Conservation (phyloP, 306 rosid species). For the Psophocarpus tetragonolobus region DNA sequence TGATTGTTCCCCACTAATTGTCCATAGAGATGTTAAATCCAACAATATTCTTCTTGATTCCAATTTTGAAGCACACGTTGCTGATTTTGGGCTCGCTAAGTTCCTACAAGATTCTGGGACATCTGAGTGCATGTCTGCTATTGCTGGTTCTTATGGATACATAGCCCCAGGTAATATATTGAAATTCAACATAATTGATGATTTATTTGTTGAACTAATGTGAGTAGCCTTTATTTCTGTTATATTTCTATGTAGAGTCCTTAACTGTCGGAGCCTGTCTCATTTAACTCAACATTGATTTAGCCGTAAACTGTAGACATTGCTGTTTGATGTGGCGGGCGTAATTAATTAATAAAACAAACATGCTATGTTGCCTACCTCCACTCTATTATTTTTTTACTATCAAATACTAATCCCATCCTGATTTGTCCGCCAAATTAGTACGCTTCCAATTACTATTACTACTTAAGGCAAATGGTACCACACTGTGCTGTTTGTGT, state of each 20-base stretch:
- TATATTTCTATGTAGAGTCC: conserved; percentile 11
- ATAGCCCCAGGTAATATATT: conserved; percentile 78
- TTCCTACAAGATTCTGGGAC: conserved; percentile 76
- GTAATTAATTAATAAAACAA: conserved; percentile 27
- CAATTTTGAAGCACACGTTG: conserved; percentile 55
- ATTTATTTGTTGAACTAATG: conserved; percentile 19
- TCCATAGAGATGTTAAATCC: conserved; percentile 61
- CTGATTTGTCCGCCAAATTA: conserved; percentile 21
- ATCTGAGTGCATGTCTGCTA: conserved; percentile 87
- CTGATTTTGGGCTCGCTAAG: conserved; percentile 82
- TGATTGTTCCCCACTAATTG: conserved; percentile 79
- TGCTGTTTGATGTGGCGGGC: conserved; percentile 32
- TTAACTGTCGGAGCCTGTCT: conserved; percentile 19
- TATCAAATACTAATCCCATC: not conserved
- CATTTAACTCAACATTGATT: conserved; percentile 31
- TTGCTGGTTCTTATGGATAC: conserved; percentile 95
- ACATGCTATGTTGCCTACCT: conserved; percentile 29
- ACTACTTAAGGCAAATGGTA: conserved; percentile 27
- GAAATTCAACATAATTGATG: conserved; percentile 3
- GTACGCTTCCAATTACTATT: conserved; percentile 29
- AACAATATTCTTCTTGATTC: conserved; percentile 54
- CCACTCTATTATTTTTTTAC: conserved; percentile 39
- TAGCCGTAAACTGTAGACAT: conserved; percentile 32
- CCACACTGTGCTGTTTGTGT: conserved; percentile 27
- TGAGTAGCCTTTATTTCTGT: not conserved